Base-by-base conservation (phyloP, 1,139 yeast genomes). In the Kluyveromyces sp. region DNA sequence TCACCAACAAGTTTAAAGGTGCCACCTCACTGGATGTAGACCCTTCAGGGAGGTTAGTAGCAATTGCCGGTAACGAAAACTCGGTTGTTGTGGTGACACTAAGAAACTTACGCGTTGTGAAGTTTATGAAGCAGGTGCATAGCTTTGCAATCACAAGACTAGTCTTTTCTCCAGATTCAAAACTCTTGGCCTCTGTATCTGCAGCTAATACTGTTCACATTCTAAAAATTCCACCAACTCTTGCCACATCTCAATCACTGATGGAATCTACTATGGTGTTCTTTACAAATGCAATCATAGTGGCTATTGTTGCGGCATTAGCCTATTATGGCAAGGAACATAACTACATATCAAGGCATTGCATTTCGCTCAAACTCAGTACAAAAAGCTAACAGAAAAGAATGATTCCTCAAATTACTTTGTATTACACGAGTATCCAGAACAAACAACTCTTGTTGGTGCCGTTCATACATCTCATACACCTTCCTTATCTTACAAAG, bases 131-230 rank as follows among this genome's bases (percentile, higher is more conserved):
- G 44, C 76, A 82, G 50, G 80, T 83, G 42, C 97, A 90, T 63
- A 71, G 75, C 6, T 85, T 87, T 64, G 92, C 96, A 7, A 81
- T 90, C 45, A 90, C 97, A 0, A 74, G 78, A 43, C 77, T 87
- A 7, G 71, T 79, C 0, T 79, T 89, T 50, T 81, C 87, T 15
- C 83, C 87, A 7, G 75, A 79, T 56, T 90, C 92, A 10, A 68
- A 75, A 37, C 70, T 75, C 47, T 68, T 89, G 43, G 95, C 90
- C 1, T 78, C 90, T 15, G 84, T 82, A 0, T 83, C 95, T 41
- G 95, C 94, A 2, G 87, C 95, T 2, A 83, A 85, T 51, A 75
- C 88, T 1, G 75, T 89, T 37, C 78, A 75, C 53, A 79, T 88
- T 4, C 68, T 80, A 49, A 73, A 71, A 49, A 63, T 87, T 27